Conservation (phyloP, 768 basidiomycete genomes). For the Panus rudis region DNA sequence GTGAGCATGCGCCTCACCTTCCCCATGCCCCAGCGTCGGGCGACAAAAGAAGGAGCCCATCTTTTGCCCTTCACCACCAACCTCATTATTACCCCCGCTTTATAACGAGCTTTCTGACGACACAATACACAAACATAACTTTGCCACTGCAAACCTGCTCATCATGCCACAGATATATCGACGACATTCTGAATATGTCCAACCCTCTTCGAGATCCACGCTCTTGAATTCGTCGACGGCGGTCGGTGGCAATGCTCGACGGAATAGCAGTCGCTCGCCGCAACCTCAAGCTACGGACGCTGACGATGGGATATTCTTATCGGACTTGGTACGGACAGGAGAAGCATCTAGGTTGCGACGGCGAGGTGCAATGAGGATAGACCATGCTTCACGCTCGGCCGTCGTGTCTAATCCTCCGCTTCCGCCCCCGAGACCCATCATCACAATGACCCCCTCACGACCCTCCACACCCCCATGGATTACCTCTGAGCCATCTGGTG, state of each 20-base stretch:
- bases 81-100: neutral
- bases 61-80: neutral
- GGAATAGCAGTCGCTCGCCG: slow-evolving; percentile 5
- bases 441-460: slow-evolving; percentile 6
- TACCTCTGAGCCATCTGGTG: slow-evolving; percentile 7
- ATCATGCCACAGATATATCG: slow-evolving; percentile 25
- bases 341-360: slow-evolving; percentile 70
- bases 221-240: neutral
- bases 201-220: slow-evolving; percentile 12
- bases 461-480: slow-evolving; percentile 1
- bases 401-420: slow-evolving; percentile 10
- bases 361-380: slow-evolving; percentile 64
- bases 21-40: neutral
- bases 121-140: neutral
- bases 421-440: slow-evolving; percentile 8
- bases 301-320: slow-evolving; percentile 65
- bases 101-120: neutral
- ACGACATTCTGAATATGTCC: slow-evolving; percentile 17
- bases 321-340: slow-evolving; percentile 66
- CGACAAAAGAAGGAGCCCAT: neutral
- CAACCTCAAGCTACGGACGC: slow-evolving; percentile 30
- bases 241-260: neutral
- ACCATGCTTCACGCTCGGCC: slow-evolving; percentile 27
- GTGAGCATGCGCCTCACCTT: neutral
- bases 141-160: neutral